A percentile compares a stretch with the other conserved stretches of the same genome.
phyloP scores from a whole-genome alignment of 176 grass and related monocot species.

The Microstegium vimineum region DNA sequence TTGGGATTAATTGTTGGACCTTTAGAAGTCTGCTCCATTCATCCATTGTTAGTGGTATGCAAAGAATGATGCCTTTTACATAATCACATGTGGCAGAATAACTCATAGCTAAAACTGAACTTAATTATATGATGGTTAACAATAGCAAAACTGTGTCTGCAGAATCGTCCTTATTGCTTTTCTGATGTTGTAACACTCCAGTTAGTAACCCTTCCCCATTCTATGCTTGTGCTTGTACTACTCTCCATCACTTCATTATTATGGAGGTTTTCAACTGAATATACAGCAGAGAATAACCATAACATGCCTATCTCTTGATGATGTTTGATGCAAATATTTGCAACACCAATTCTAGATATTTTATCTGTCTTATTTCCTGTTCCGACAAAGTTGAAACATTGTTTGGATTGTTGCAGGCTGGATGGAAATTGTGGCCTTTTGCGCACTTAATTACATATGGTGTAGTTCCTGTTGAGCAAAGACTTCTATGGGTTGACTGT shows the following conservation, averaged over 20 bases:
- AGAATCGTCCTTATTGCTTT: background rate
- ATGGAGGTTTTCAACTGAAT: background rate
- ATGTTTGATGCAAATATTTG: background rate
- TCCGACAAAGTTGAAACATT: background rate
- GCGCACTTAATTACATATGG: slow-evolving; percentile 89
- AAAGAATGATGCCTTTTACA: background rate
- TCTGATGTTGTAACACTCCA: background rate
- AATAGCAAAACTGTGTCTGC: background rate
- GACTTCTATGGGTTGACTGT: slow-evolving; percentile 95
- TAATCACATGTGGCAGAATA: background rate
- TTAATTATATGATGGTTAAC: background rate
- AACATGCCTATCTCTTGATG: background rate
- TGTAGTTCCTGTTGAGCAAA: slow-evolving; percentile 82
- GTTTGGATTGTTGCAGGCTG: slow-evolving; percentile 52
- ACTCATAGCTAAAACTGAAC: background rate
- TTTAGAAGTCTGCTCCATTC: background rate
- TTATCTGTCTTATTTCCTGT: slow-evolving; percentile 12
- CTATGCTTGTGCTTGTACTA: background rate
- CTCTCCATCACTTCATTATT: background rate
- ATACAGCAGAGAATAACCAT: background rate
- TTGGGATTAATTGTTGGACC: background rate
- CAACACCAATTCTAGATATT: background rate
- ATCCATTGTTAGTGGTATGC: background rate
- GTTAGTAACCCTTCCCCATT: background rate
- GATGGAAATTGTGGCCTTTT: slow-evolving; percentile 98